Conservation (phyloP, 2,329 filamentous ascomycete species). For the Tolypocladium tundrense region DNA sequence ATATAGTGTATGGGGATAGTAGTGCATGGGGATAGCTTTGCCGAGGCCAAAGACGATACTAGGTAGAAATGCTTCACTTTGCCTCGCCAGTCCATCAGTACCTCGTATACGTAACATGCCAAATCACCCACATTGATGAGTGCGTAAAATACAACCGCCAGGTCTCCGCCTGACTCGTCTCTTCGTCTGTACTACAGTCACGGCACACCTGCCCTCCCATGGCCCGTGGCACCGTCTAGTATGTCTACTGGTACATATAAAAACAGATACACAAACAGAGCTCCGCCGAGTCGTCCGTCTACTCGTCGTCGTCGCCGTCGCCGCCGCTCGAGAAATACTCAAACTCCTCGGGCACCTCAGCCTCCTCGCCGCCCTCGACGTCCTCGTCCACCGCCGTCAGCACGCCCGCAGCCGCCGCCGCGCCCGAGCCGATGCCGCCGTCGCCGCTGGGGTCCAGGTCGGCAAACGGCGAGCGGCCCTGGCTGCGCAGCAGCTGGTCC, state of each 20-base stretch:
- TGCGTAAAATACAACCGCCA: neutral
- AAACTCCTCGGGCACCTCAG: slow-evolving; percentile 59
- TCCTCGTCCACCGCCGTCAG: slow-evolving; percentile 85
- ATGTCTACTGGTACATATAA: neutral
- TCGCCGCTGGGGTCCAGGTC: slow-evolving; percentile 26
- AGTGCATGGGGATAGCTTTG: no score
- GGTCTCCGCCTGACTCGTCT: neutral
- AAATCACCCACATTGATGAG: neutral
- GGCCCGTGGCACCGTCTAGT: neutral
- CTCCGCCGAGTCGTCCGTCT: slow-evolving; percentile 5
- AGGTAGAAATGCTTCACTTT: neutral
- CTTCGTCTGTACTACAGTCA: neutral
- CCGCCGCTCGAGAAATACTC: slow-evolving; percentile 60
- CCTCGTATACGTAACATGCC: no score
- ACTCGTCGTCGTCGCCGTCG: slow-evolving; percentile 34
- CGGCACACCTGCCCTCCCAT: neutral
- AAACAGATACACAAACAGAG: neutral
- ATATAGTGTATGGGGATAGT: neutral
- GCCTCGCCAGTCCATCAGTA: neutral
- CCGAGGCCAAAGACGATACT: neutral
- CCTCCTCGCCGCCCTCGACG: slow-evolving; percentile 62
- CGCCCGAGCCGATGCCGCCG: slow-evolving; percentile 32
- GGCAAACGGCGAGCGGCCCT: slow-evolving; percentile 21
- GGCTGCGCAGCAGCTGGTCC: slow-evolving; percentile 32
- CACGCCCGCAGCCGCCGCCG: slow-evolving; percentile 66